phyloP scores from a whole-genome alignment of 2,329 filamentous ascomycete species.

The Ceratocystis smalleyi region DNA sequence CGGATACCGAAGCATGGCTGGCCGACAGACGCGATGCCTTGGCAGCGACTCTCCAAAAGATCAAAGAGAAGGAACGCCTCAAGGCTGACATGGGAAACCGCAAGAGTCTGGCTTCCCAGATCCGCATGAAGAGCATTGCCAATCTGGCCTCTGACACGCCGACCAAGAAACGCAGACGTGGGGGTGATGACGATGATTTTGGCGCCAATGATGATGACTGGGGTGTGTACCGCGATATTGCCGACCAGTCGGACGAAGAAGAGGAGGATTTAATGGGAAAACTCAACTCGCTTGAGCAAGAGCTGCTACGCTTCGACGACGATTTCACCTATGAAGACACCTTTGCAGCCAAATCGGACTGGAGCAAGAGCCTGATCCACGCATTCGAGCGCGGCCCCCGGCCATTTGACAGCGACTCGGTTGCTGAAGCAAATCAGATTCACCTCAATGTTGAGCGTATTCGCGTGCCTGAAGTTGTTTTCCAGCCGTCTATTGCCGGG shows the following conservation, averaged over 20 bases:
- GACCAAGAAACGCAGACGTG: conserved; percentile 66
- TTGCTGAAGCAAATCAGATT: conserved; percentile 68
- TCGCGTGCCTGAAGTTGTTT: conserved; percentile 81
- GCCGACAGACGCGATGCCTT: conserved; percentile 63
- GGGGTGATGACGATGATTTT: conserved; percentile 88
- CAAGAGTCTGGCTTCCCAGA: conserved; percentile 89
- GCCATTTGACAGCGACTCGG: conserved; percentile 65
- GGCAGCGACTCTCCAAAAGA: conserved; percentile 55
- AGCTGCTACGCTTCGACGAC: conserved; percentile 74
- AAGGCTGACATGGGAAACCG: conserved; percentile 92
- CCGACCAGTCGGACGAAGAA: conserved; percentile 72
- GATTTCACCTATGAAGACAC: conserved; percentile 86
- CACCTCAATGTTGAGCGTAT: conserved; percentile 96
- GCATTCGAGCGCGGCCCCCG: conserved; percentile 79
- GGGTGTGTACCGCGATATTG: conserved; percentile 89
- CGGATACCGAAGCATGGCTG: conserved; percentile 75
- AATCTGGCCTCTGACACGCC: conserved; percentile 87
- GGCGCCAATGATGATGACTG: conserved; percentile 96
- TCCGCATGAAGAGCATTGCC: conserved; percentile 95
- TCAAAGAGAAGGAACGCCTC: conserved; percentile 83
- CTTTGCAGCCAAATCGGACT: conserved; percentile 81
- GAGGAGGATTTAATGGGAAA: conserved; percentile 68
- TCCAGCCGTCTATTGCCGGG: conserved; percentile 81
- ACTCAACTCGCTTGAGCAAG: conserved; percentile 64
- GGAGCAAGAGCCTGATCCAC: conserved; percentile 83